Evolutionary conservation across 208 protist genomes (phyloP).

Genomic region (Trypanosoma theileri): DNA sequence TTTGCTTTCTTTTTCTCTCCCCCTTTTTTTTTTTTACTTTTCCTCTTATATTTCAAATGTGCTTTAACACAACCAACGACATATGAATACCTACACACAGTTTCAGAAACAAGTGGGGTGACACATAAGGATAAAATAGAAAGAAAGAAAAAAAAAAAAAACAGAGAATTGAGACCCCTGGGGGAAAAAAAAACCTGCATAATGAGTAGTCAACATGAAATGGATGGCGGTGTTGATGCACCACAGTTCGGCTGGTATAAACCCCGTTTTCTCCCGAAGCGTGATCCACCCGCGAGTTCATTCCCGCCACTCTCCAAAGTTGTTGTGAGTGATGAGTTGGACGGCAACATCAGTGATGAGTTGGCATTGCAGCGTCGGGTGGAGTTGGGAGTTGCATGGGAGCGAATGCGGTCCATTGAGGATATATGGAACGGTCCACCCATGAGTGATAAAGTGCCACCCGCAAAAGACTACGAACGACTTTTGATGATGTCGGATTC

Average conservation of each 20-base stretch:
- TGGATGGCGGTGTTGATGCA: conserved; percentile 25
- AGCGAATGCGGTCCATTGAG: conserved; percentile 43
- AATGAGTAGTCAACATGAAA: conserved; percentile 23
- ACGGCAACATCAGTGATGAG: conserved; percentile 27
- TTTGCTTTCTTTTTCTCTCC: not conserved
- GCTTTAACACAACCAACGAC: not conserved
- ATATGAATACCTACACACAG: not conserved
- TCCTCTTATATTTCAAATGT: not conserved
- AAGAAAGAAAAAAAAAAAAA: not conserved
- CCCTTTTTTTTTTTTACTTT: conserved; percentile 16
- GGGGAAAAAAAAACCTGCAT: conserved; percentile 9
- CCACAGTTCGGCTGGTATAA: conserved; percentile 62
- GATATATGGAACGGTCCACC: conserved; percentile 59
- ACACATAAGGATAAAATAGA: not conserved
- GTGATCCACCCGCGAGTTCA: conserved; percentile 4
- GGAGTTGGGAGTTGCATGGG: conserved; percentile 31
- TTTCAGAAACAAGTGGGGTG: conserved; percentile 1
- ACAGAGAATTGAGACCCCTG: not conserved
- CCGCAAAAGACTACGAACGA: conserved; percentile 69
- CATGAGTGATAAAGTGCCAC: conserved; percentile 59
- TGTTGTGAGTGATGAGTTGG: conserved; percentile 23
- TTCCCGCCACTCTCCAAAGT: conserved; percentile 31
- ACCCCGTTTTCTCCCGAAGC: conserved; percentile 42
- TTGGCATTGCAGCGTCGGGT: conserved; percentile 18
- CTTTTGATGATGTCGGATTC: conserved; percentile 32